phyloP scores from a whole-genome alignment of 108 stramenopile species.

The Epipyxis sp. region DNA sequence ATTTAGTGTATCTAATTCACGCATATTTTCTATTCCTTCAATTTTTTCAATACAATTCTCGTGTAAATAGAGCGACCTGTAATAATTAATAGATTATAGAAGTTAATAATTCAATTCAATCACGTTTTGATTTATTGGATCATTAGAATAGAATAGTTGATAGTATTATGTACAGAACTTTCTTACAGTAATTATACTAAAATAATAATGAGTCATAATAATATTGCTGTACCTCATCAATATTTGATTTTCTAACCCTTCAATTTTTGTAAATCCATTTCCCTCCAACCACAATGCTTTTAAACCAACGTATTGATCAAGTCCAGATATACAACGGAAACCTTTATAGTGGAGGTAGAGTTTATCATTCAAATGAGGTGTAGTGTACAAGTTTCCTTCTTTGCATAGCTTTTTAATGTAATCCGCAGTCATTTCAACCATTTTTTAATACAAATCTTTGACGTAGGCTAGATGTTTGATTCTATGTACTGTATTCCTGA shows the following conservation, averaged over 20 bases:
- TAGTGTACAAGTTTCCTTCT: conserved; percentile 58
- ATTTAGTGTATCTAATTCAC: conserved; percentile 58
- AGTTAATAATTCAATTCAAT: too few species aligned
- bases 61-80: conserved; percentile 60
- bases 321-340: conserved; percentile 58
- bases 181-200: too few species aligned
- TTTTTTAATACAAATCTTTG: too few species aligned
- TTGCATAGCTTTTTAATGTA: conserved; percentile 48
- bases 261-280: conserved; percentile 55
- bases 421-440: conserved; percentile 53
- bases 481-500: too few species aligned
- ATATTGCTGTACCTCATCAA: too few species aligned
- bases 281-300: conserved; percentile 66
- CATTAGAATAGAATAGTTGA: too few species aligned
- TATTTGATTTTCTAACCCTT: conserved; percentile 54
- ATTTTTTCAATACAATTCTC: conserved; percentile 65
- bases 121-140: too few species aligned
- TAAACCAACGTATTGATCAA: conserved; percentile 66
- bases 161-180: too few species aligned
- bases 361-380: conserved; percentile 65
- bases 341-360: conserved; percentile 73
- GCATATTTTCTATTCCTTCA: conserved; percentile 48
- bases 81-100: too few species aligned
- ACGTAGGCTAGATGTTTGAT: too few species aligned
- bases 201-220: too few species aligned